Evolutionary conservation across 1,139 yeast species (phyloP).

Genomic region (Scheffersomyces stambukii): DNA sequence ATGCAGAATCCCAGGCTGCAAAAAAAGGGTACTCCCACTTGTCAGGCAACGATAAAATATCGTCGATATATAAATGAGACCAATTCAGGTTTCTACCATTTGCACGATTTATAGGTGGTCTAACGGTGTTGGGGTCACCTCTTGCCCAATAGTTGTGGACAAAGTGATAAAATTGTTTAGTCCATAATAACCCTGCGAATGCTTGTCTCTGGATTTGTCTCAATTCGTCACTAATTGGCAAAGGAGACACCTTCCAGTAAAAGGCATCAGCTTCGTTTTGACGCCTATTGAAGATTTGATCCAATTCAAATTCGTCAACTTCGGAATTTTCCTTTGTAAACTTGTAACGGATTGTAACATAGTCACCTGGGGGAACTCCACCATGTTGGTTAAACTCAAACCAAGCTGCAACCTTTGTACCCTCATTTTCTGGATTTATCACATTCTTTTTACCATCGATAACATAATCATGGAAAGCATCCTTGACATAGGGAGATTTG

Average conservation of each 20-base stretch:
- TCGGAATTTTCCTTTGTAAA: slow-evolving; percentile 47
- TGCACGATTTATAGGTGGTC: slow-evolving; percentile 78
- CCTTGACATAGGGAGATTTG: slow-evolving; percentile 63
- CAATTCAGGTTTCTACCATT: slow-evolving; percentile 84
- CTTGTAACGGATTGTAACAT: slow-evolving; percentile 82
- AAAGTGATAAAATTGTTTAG: slow-evolving; percentile 88
- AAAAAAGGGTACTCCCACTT: slow-evolving; percentile 97
- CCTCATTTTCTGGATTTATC: slow-evolving; percentile 40
- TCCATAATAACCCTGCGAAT: slow-evolving; percentile 91
- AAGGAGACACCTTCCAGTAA: slow-evolving; percentile 85
- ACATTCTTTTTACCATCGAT: slow-evolving; percentile 57
- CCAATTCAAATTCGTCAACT: slow-evolving; percentile 78
- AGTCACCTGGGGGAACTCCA: slow-evolving; percentile 84
- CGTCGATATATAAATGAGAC: slow-evolving; percentile 88
- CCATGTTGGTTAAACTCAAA: slow-evolving; percentile 71
- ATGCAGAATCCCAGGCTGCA: slow-evolving; percentile 98
- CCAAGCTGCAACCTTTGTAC: slow-evolving; percentile 75
- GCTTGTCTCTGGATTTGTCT: slow-evolving; percentile 91
- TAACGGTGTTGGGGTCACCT: slow-evolving; percentile 78
- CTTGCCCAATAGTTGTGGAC: slow-evolving; percentile 84
- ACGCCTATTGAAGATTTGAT: slow-evolving; percentile 66
- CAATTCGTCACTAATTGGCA: slow-evolving; percentile 79
- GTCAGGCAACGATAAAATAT: slow-evolving; percentile 86
- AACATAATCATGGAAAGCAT: slow-evolving; percentile 85
- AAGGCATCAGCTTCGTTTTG: slow-evolving; percentile 92